phyloP scores from a whole-genome alignment of 805 yeast species.

The Yarrowia sp. region DNA sequence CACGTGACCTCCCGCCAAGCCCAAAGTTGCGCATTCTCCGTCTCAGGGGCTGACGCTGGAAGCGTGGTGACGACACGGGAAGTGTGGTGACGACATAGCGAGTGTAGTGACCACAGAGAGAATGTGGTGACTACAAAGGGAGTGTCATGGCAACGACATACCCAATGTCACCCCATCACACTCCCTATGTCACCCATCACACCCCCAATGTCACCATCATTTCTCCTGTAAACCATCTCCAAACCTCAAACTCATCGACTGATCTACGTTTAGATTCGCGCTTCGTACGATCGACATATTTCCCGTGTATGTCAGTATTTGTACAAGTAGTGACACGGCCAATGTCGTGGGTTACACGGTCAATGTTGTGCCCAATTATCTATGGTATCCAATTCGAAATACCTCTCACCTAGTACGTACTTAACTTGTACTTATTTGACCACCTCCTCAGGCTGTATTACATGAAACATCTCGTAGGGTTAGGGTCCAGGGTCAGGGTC shows the following conservation, averaged over 20 bases:
- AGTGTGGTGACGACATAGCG: background rate
- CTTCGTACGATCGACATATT: background rate
- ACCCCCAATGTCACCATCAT: background rate
- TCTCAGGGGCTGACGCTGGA: background rate
- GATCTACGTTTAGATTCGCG: constrained; percentile 10
- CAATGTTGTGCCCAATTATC: too few species aligned
- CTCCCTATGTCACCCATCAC: background rate
- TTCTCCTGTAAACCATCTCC: background rate
- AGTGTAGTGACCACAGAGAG: background rate
- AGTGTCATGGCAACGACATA: too few species aligned
- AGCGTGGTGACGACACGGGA: background rate
- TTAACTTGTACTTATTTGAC: too few species aligned
- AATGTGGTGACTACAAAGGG: too few species aligned
- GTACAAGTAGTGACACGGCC: too few species aligned
- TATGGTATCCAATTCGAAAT: too few species aligned
- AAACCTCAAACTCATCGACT: background rate
- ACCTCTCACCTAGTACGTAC: too few species aligned
- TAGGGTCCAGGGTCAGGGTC: background rate
- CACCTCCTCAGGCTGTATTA: background rate
- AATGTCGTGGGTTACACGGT: too few species aligned
- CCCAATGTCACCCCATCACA: background rate
- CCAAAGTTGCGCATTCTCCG: background rate
- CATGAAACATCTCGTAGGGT: background rate
- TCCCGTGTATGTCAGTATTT: background rate
- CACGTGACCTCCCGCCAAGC: constrained; percentile 11